Evolutionary conservation across 78 protist genomes (phyloP).

Genomic region (Guillardia theta): DNA sequence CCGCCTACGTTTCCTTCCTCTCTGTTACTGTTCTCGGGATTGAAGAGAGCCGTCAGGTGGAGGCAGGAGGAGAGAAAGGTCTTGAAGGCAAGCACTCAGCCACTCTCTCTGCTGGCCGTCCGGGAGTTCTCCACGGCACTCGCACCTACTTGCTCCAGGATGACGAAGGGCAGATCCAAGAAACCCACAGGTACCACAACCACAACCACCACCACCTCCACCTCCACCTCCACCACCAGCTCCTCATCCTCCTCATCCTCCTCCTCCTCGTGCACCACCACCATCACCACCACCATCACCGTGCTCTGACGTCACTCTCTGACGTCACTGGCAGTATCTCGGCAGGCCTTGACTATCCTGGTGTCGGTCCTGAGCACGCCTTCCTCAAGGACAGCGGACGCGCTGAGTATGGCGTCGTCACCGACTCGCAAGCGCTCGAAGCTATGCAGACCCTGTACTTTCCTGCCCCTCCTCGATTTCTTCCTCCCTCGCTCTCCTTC

Average conservation of each 20-base stretch:
- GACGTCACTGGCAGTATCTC: constrained; percentile 78
- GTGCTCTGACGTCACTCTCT: constrained; percentile 59
- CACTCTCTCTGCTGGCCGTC: not conserved
- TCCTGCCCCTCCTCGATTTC: too few species aligned
- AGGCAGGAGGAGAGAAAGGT: not conserved
- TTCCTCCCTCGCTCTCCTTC: too few species aligned
- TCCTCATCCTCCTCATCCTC: not conserved
- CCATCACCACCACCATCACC: not conserved
- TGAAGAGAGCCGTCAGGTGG: too few species aligned
- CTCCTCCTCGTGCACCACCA: not conserved
- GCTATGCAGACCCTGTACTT: constrained; percentile 47
- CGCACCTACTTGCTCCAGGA: constrained; percentile 80
- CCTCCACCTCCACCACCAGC: not conserved
- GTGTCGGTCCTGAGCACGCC: constrained; percentile 92
- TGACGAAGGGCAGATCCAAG: not conserved
- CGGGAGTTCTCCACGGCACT: constrained; percentile 83
- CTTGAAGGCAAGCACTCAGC: constrained; percentile 70
- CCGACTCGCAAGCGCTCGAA: constrained; percentile 62
- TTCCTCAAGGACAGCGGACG: constrained; percentile 64
- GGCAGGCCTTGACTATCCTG: constrained; percentile 63
- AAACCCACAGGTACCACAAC: not conserved
- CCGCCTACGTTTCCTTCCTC: too few species aligned
- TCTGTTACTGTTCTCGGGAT: too few species aligned
- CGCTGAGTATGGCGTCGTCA: constrained; percentile 57
- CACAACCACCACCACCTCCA: not conserved